Conservation (phyloP, 768 basidiomycete genomes). For the Boletus barrowsii region DNA sequence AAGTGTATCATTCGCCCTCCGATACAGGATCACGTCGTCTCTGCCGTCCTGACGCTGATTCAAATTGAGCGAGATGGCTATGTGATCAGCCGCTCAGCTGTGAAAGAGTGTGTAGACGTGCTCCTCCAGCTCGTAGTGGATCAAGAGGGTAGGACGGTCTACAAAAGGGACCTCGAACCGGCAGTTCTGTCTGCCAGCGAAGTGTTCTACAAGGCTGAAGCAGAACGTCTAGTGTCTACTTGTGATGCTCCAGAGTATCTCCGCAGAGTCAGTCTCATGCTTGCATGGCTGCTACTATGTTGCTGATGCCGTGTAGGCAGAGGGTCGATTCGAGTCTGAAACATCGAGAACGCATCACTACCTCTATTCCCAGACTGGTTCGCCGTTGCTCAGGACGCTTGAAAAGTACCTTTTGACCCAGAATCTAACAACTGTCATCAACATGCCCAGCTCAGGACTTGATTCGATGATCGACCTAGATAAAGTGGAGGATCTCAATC, state of each 20-base stretch:
- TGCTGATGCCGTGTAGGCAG: constrained; percentile 51
- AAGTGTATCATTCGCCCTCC: constrained; percentile 74
- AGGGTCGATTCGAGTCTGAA: constrained; percentile 78
- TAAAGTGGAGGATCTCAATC: constrained; percentile 69
- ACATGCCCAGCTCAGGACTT: constrained; percentile 80
- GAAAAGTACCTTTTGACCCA: constrained; percentile 73
- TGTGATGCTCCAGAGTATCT: constrained; percentile 85
- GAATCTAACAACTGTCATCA: constrained; percentile 72
- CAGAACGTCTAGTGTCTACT: constrained; percentile 59
- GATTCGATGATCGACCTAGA: constrained; percentile 83
- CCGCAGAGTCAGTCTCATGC: constrained; percentile 52
- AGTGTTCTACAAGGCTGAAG: constrained; percentile 77
- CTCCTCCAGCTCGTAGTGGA: constrained; percentile 64
- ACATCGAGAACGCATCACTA: constrained; percentile 84
- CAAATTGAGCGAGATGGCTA: constrained; percentile 90
- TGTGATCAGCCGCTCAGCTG: constrained; percentile 84
- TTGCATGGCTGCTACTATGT: not conserved
- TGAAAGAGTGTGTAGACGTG: constrained; percentile 86
- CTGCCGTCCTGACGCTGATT: constrained; percentile 82
- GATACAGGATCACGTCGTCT: constrained; percentile 79
- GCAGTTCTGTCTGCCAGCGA: constrained; percentile 74
- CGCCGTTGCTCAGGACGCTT: constrained; percentile 69
- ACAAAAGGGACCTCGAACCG: constrained; percentile 83
- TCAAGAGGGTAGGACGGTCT: constrained; percentile 56
- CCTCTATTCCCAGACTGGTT: constrained; percentile 69